Evolutionary conservation across 2,329 filamentous ascomycete genomes (phyloP).

Genomic region (Talaromyces pinophilus): DNA sequence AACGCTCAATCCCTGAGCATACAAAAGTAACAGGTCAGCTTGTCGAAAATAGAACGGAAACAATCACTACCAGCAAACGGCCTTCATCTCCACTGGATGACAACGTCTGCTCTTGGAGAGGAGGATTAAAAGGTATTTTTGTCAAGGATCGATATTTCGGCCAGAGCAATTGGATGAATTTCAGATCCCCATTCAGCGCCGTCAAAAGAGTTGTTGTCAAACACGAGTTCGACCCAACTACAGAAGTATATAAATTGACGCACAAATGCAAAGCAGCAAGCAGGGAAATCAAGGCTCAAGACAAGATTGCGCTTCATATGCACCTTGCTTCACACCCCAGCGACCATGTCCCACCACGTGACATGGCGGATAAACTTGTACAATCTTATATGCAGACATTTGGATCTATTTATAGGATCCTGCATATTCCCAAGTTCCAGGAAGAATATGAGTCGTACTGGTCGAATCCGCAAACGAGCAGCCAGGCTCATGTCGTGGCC

Average conservation of each 20-base stretch:
- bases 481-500: background rate
- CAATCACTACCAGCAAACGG: background rate
- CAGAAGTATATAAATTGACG: conserved; percentile 1
- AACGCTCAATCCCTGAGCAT: background rate
- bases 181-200: conserved; percentile 50
- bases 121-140: conserved; percentile 9
- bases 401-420: conserved; percentile 54
- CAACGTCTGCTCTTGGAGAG: background rate
- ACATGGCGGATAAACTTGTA: conserved; percentile 50
- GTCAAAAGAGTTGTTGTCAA: conserved; percentile 48
- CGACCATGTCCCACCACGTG: conserved; percentile 39
- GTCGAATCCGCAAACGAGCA: conserved; percentile 26
- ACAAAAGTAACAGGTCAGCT: background rate
- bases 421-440: conserved; percentile 56
- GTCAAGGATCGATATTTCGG: conserved; percentile 56
- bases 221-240: conserved; percentile 2
- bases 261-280: conserved; percentile 18
- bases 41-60: no score
- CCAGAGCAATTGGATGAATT: conserved; percentile 55
- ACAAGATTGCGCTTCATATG: conserved; percentile 6
- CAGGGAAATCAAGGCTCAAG: conserved; percentile 15
- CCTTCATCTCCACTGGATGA: background rate
- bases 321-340: conserved; percentile 3
- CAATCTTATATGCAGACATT: conserved; percentile 53
- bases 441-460: conserved; percentile 55